Base-by-base conservation (phyloP, 1,284 basidiomycete genomes). In the Rhodotorula sp. region DNA sequence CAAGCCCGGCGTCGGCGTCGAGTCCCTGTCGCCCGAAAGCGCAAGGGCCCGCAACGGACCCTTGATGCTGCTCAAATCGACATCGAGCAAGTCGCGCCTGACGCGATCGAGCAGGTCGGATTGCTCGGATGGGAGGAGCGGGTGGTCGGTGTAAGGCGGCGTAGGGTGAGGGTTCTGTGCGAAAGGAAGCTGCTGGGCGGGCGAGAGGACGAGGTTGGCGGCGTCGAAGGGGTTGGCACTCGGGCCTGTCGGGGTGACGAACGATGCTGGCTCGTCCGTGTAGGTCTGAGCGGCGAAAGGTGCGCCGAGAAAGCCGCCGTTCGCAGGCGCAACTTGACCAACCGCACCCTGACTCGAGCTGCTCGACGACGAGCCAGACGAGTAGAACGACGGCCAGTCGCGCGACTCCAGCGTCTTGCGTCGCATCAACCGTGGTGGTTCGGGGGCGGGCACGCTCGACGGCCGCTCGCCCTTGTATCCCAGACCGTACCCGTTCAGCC, bases 21-120 rank as follows among this genome's bases (percentile, higher is more conserved):
- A 37, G 48, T 70, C 68, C 5, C 68, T 58, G 22, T 66, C 46
- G 22, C 56, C 52, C 1, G 59, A 65, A 24, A 68, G 50, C 2
- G 73, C 73, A 34, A 74, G 64, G 0, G 68, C 70, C 34, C 70
- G 65, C 16, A 75, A 40, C 2, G 73, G 73, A 6, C 73, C 73
- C 31, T 70, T 73, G 64, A 75, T 69, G 24, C 55, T 55, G 24
- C 57, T 57, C 20, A 68, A 51, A 44, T 75, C 73, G 59, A 73
- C 65, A 30, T 64, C 69, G 66, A 64, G 61, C 24, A 75, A 37
- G 61, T 73, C 73, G 7, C 67, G 53, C 15, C 60, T 30, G 22
- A 75, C 65, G 47, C 73, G 68, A 51, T 70, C 62, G 62, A 75
- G 64, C 16, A 75, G 51, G 48, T 75, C 73, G 8, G 65, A 64